Base-by-base conservation (phyloP, 1,139 yeast genomes). In the Scheffersomyces stambukii region DNA sequence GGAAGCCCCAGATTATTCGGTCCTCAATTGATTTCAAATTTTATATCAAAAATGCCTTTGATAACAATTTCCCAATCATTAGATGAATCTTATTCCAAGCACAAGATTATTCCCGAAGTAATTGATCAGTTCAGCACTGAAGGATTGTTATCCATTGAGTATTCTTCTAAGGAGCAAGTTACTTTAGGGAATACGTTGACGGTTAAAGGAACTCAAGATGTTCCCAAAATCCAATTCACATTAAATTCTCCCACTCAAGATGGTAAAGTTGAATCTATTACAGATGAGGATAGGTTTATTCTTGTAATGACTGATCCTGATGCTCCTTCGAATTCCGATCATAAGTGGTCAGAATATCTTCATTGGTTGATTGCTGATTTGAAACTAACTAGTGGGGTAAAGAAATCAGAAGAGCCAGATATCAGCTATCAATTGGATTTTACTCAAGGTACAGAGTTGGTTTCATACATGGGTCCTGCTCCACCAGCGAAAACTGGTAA, bases 251-350 rank as follows among this genome's bases (percentile, higher is more conserved):
- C 67, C 42, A 37, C 56, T 41, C 54, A 52, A 41, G 61, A 57
- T 30, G 58, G 49, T 31, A 64, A 54, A 28, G 57, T 65, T 48
- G 63, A 58, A 27, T 26, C 43, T 12, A 64, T 73, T 27, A 48
- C 60, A 13, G 50, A 58, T 13, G 52, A 59, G n/a, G 85, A 78
- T 41, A 60, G 65, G 29, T 85, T 81, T 57, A 77, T 91, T 3
- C 60, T 88, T 41, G 83, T 83, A 3, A 46, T 88, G 43, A 88
- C 96, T 3, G 96, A 88, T 53, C 96, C 96, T 2, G 96, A 88
- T 62, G 96, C 96, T 6, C 96, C 96, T 11, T 75, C 89, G 4
- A 71, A 77, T 41, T 66, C 70, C 1, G 96, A 88, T 52, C 77
- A 81, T 46, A 83, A 79, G 50, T 86, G 94, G 94, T 80, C 93